Base-by-base conservation (phyloP, 805 yeast genomes). In the Ogataea wickerhamii region DNA sequence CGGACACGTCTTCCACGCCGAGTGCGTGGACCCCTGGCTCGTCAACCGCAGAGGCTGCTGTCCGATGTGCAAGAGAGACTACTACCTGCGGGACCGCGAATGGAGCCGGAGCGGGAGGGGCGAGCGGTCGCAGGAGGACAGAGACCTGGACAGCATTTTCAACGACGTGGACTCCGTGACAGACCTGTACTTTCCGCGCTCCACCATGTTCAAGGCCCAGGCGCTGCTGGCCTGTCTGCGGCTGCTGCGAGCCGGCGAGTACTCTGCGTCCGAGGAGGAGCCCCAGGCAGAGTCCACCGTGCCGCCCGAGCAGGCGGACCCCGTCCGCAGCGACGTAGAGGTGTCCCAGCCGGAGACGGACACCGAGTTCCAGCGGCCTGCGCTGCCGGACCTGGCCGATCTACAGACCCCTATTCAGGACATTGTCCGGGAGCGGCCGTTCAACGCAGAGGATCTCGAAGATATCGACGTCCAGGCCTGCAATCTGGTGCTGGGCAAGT, bases 21-120 rank as follows among this genome's bases (percentile, higher is more conserved):
- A 73, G 13, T 86, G 95, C 60, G 71, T 87, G 37, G 87, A 82
- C 46, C 89, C 89, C 2, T 86, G 95, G 95, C 64, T 86, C 32
- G 79, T 77, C 2, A 74, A 75, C 45, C 67, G 91, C 48, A 71
- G 82, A 32, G 89, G 88, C 1, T 80, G 86, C 50, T 86, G 95
- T 56, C 95, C 95, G 6, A 77, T 81, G 68, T 86, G 95, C 61
- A 83, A 85, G 52, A 64, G 81, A 22, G 87, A 80, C 55, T 80
- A 79, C 55, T 76, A 70, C 51, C 64, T 65, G 53, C 67, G 67
- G 43, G 66, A 60, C 35, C 34, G 39, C 7, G 22, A 18, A 8
- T 11, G 22, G 12, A 17, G 12, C 34, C 43, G 20, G 18, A 23
- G 14, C 34, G 32, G 14, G 10, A 18, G 22, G 10, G 16, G 34